Conservation (phyloP, 129 eudicot genomes). For the Helianthus annuus region DNA sequence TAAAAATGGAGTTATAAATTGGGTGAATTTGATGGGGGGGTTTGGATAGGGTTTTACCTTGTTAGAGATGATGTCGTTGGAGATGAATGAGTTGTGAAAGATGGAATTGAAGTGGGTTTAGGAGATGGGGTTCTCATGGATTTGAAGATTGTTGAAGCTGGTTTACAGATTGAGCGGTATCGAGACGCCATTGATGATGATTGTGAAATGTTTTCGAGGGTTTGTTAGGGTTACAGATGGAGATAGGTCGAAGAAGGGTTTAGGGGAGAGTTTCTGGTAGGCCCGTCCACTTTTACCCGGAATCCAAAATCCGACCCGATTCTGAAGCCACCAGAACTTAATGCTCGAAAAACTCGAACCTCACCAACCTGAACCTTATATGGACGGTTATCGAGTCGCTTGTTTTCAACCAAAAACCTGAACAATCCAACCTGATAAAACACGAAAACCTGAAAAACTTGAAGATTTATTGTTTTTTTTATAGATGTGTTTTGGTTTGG, state of each 20-base stretch:
- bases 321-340: too few species aligned
- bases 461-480: too few species aligned
- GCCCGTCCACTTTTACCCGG: too few species aligned
- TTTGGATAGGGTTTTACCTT: constrained; percentile 28
- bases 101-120: constrained; percentile 41
- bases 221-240: constrained; percentile 25
- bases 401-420: too few species aligned
- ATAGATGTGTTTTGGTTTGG: too few species aligned
- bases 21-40: constrained; percentile 8
- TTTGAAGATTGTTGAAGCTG: constrained; percentile 59
- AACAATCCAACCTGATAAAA: too few species aligned
- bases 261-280: not conserved
- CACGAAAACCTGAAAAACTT: too few species aligned
- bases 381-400: too few species aligned
- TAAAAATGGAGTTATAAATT: not conserved
- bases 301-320: too few species aligned
- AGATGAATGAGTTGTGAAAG: constrained; percentile 35
- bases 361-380: too few species aligned
- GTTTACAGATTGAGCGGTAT: constrained; percentile 53
- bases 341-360: too few species aligned
- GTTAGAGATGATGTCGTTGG: constrained; percentile 26
- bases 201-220: not conserved
- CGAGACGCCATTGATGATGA: constrained; percentile 67
- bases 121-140: constrained; percentile 49
- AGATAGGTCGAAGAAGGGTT: constrained; percentile 20